Percentiles rank a stretch among this genome's conserved stretches.
Evolutionary conservation across 306 rosid genomes (phyloP).

Genomic region (Vigna trinervia): DNA sequence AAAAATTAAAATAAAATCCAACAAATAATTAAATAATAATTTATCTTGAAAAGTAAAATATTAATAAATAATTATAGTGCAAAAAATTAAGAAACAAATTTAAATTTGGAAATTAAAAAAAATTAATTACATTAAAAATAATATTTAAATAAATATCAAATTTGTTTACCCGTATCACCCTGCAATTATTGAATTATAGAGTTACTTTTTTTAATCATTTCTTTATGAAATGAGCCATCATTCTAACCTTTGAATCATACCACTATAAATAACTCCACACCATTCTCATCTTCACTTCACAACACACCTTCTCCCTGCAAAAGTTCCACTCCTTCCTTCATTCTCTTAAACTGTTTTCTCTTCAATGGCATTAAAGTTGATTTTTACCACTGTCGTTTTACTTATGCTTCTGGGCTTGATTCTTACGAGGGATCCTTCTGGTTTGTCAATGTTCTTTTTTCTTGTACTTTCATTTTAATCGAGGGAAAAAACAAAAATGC

Average conservation of each 20-base stretch:
- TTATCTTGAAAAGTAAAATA: too few species aligned
- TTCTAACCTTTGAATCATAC: slow-evolving; percentile 37
- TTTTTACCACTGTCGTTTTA: slow-evolving; percentile 25
- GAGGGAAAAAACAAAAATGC: too few species aligned
- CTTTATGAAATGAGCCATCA: slow-evolving; percentile 59
- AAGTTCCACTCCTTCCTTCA: neutral
- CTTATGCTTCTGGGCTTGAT: slow-evolving; percentile 54
- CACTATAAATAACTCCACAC: slow-evolving; percentile 57
- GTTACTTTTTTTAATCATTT: slow-evolving; percentile 49
- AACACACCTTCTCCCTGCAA: too few species aligned
- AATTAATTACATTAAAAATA: too few species aligned
- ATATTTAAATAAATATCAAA: too few species aligned
- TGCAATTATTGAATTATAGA: neutral
- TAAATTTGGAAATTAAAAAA: too few species aligned
- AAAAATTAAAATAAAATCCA: too few species aligned
- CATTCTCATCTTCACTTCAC: neutral
- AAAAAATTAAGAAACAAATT: too few species aligned
- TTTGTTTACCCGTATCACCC: too few species aligned
- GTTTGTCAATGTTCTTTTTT: slow-evolving; percentile 39
- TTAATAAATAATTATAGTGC: too few species aligned
- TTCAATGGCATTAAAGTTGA: slow-evolving; percentile 58
- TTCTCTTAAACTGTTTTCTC: neutral
- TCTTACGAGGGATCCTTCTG: slow-evolving; percentile 48
- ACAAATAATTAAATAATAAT: too few species aligned
- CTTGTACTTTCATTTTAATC: neutral